Percentiles rank a stretch among this genome's conserved stretches.
Conservation (phyloP, 116 monocot species). For the Zostera marina region DNA sequence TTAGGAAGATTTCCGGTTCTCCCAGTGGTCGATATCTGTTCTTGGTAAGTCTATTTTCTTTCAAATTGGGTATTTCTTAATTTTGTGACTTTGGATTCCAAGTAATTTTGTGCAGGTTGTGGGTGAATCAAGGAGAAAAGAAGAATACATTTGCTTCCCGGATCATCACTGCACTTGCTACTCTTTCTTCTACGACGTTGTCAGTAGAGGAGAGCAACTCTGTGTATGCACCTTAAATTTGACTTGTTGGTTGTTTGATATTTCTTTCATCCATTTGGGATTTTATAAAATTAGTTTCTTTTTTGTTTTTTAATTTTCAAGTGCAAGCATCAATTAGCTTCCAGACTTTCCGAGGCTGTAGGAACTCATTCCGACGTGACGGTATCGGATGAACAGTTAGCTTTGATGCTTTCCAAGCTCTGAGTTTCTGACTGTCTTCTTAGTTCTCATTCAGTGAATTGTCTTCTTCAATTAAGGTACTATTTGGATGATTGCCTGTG, state of each 20-base stretch:
- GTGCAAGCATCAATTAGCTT: conserved; percentile 97
- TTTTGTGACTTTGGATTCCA: not conserved
- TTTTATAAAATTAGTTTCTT: not conserved
- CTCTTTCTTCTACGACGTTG: conserved; percentile 91
- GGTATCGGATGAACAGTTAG: conserved; percentile 66
- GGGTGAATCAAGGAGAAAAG: conserved; percentile 78
- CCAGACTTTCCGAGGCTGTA: conserved; percentile 64
- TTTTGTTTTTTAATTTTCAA: conserved; percentile 7
- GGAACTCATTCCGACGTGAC: conserved; percentile 31
- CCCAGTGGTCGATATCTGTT: conserved; percentile 15
- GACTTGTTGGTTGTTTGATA: not conserved
- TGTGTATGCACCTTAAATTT: conserved; percentile 29
- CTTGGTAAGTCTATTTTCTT: not conserved
- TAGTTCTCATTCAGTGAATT: not conserved
- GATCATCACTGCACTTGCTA: conserved; percentile 86
- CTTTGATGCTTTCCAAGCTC: conserved; percentile 60
- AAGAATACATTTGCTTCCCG: conserved; percentile 83
- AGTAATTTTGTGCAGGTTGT: conserved; percentile 30
- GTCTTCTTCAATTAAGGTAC: not conserved
- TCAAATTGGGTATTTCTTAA: not conserved
- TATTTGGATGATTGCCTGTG: not conserved
- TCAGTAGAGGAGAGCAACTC: conserved; percentile 69
- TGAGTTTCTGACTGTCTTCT: no score
- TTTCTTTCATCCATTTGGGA: not conserved
- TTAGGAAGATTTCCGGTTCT: conserved; percentile 32